Evolutionary conservation across 129 eudicot genomes (phyloP).

Genomic region (Helichrysum umbraculigerum): DNA sequence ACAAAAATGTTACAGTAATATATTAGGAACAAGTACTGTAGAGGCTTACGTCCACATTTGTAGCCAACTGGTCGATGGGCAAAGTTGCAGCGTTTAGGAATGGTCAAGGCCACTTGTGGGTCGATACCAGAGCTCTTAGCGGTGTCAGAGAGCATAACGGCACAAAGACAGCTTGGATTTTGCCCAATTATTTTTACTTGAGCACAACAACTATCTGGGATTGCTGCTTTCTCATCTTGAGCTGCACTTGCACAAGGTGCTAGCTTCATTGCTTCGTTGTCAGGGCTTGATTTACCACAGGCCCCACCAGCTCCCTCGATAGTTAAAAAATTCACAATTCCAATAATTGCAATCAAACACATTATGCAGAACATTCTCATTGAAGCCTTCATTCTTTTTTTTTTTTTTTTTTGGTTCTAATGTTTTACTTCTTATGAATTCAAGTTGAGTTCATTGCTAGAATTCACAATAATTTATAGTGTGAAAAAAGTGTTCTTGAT

Average conservation of each 20-base stretch:
- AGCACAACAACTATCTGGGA: conserved; percentile 41
- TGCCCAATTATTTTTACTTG: conserved; percentile 46
- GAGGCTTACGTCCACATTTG: conserved; percentile 51
- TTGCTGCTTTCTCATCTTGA: conserved; percentile 41
- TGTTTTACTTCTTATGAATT: background rate
- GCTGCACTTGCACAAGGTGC: conserved; percentile 59
- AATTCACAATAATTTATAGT: conserved; percentile 17
- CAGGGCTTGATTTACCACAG: conserved; percentile 47
- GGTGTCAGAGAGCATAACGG: conserved; percentile 51
- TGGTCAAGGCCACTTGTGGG: conserved; percentile 47
- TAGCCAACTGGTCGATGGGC: conserved; percentile 55
- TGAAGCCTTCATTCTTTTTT: conserved; percentile 27
- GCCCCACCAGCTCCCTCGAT: conserved; percentile 39
- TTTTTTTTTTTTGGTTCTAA: background rate
- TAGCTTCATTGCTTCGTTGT: conserved; percentile 49
- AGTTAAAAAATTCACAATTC: conserved; percentile 21
- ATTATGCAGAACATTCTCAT: conserved; percentile 24
- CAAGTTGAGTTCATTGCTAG: background rate
- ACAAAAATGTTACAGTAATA: too few species aligned
- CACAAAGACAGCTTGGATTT: conserved; percentile 59
- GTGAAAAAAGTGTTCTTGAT: background rate
- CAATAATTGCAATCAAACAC: conserved; percentile 23
- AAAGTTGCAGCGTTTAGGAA: conserved; percentile 63
- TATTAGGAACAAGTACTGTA: too few species aligned
- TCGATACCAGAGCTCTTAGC: conserved; percentile 49